phyloP scores from a whole-genome alignment of 1,139 yeast genomes.

The Yamadazyma jaroonii region DNA sequence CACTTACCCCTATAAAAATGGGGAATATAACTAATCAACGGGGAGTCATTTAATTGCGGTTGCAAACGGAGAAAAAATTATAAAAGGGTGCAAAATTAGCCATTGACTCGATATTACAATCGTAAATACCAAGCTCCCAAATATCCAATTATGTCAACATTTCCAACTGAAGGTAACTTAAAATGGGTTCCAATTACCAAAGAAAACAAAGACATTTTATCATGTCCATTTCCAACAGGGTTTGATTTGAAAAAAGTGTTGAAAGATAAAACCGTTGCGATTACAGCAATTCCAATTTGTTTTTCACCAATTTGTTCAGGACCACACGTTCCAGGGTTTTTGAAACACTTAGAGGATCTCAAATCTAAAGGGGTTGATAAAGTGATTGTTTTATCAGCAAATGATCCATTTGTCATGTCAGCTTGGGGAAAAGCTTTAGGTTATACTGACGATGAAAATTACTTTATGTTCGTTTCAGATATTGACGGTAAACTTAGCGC shows the following conservation, averaged over 20 bases:
- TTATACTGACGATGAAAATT: slow-evolving; percentile 43
- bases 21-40: background rate
- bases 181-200: slow-evolving; percentile 56
- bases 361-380: slow-evolving; percentile 69
- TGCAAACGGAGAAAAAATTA: slow-evolving; percentile 1
- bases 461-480: slow-evolving; percentile 69
- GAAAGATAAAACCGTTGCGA: slow-evolving; percentile 55
- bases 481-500: slow-evolving; percentile 53
- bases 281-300: slow-evolving; percentile 88
- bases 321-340: slow-evolving; percentile 75
- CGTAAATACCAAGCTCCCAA: background rate
- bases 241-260: slow-evolving; percentile 48
- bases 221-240: slow-evolving; percentile 54
- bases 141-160: slow-evolving; percentile 8
- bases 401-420: slow-evolving; percentile 75
- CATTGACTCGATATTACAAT: background rate
- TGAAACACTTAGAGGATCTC: slow-evolving; percentile 50
- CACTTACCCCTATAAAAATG: background rate
- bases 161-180: slow-evolving; percentile 55
- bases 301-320: slow-evolving; percentile 89
- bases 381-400: slow-evolving; percentile 70
- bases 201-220: slow-evolving; percentile 39
- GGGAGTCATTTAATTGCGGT: background rate
- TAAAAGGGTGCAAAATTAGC: slow-evolving; percentile 1
- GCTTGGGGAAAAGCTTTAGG: slow-evolving; percentile 83